phyloP scores from a whole-genome alignment of 2,329 filamentous ascomycete genomes.

The Sarocladiaceae sp. region DNA sequence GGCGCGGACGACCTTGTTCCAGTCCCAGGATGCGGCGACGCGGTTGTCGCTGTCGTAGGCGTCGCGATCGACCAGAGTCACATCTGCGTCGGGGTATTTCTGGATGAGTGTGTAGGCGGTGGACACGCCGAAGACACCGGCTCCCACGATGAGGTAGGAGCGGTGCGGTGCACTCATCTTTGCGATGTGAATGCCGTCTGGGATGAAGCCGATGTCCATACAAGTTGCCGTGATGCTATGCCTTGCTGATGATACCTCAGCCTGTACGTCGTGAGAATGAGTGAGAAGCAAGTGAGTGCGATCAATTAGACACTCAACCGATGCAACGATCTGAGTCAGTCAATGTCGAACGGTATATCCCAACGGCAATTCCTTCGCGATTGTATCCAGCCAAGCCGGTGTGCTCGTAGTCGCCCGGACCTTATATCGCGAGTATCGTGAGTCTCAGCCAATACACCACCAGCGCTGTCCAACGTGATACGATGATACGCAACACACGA shows the following conservation, averaged over 20 bases:
- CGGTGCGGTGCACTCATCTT: constrained; percentile 2
- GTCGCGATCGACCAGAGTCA: constrained; percentile 56
- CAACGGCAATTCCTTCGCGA: too few relatives aligned
- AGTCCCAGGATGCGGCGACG: constrained; percentile 65
- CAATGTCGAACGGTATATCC: too few relatives aligned
- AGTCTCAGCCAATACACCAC: too few relatives aligned
- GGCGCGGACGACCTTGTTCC: constrained; percentile 68
- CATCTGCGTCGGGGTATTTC: constrained; percentile 41
- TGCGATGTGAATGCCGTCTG: constrained; percentile 3
- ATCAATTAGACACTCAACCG: too few relatives aligned
- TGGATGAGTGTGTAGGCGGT: constrained; percentile 60
- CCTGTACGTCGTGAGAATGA: too few relatives aligned
- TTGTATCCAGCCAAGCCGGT: too few relatives aligned
- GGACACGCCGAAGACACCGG: constrained; percentile 61
- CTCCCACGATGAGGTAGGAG: constrained; percentile 56
- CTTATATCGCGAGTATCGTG: constrained; percentile 3
- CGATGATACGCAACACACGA: too few relatives aligned
- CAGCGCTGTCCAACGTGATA: too few relatives aligned
- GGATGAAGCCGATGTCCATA: background rate
- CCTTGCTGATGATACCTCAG: too few relatives aligned
- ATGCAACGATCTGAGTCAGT: too few relatives aligned
- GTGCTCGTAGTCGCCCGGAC: too few relatives aligned
- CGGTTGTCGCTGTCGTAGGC: constrained; percentile 41
- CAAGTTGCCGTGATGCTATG: too few relatives aligned
- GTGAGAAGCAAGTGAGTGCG: background rate